A percentile compares a stretch with the other conserved stretches of the same genome.
phyloP scores from a whole-genome alignment of 2,329 filamentous ascomycete genomes.

The Microdochium paspali region DNA sequence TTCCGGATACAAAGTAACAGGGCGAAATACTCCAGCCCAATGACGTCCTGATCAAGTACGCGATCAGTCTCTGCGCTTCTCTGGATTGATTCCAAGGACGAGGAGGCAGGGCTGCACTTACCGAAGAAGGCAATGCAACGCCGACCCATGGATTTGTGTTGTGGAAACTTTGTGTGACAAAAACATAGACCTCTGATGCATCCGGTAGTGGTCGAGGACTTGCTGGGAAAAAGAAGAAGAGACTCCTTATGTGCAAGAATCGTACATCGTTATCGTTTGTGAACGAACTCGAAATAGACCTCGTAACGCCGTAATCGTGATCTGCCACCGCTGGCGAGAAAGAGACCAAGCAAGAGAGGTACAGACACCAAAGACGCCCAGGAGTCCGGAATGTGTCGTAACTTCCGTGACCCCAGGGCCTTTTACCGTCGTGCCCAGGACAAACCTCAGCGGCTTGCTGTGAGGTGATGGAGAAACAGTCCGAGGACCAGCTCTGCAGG shows the following conservation, averaged over 20 bases:
- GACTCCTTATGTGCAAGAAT: neutral
- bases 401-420: constrained; percentile 11
- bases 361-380: constrained; percentile 9
- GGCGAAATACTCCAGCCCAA: neutral
- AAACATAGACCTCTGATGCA: constrained; percentile 12
- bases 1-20: constrained; percentile 9
- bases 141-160: neutral
- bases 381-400: constrained; percentile 8
- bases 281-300: neutral
- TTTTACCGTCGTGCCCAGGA: constrained; percentile 24
- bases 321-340: constrained; percentile 2
- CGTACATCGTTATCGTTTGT: neutral
- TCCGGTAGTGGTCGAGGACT: constrained; percentile 6
- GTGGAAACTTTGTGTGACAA: constrained; percentile 3
- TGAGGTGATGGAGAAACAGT: too few relatives aligned
- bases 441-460: constrained; percentile 6
- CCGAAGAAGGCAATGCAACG: constrained; percentile 11
- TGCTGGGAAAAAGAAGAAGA: neutral
- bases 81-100: too few relatives aligned
- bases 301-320: neutral
- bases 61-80: too few relatives aligned
- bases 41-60: too few relatives aligned
- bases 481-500: too few relatives aligned
- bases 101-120: constrained; percentile 3
- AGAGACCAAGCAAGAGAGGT: constrained; percentile 24